Base-by-base conservation (phyloP, 306 rosid genomes). In the Quercus alba region DNA sequence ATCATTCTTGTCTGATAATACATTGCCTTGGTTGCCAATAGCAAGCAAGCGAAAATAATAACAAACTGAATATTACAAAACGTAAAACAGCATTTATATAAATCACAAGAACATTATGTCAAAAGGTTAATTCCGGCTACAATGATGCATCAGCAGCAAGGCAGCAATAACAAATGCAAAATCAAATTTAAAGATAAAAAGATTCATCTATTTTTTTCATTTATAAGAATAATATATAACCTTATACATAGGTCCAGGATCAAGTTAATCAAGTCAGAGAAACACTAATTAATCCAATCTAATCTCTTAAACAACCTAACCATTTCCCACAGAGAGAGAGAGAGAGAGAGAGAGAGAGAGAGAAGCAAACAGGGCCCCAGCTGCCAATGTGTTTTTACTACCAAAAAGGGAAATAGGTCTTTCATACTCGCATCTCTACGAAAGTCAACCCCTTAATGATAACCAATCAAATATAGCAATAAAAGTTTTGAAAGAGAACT, bases 401-500 rank as follows among this genome's bases (percentile, higher is more conserved):
- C 23, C 19, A 31, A 68, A 66, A 33, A n/a, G 15, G 54, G 17
- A 18, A 68, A 6, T 3, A 30, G 70, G 19, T 5, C 52, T 51
- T 67, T 67, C 72, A 67, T 49, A 9, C 28, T 19, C 52, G 28
- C 15, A 68, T 35, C 49, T 68, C 72, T 11, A 35, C 25, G 31
- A 28, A 77, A 64, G 51, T 70, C 54, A 49, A 62, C 21, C 58
- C 67, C 67, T 51, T 52, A 56, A 31, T n/a, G 77, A 10, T 6
- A 26, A 76, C 76, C 56, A 68, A 67, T 74, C 76, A 62, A 78
- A 81, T 58, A 73, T 12, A 73, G 64, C 35, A 70, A 78, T 19
- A 46, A 3, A 75, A 46, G 35, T n/a, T 56, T 21, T 1, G 63
- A 31, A 83, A 70, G 81, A 88, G 75, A 76, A 96, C 98, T 91